Evolutionary conservation across 495 filamentous ascomycete species (phyloP).

Genomic region (Delitschia confertaspora): DNA sequence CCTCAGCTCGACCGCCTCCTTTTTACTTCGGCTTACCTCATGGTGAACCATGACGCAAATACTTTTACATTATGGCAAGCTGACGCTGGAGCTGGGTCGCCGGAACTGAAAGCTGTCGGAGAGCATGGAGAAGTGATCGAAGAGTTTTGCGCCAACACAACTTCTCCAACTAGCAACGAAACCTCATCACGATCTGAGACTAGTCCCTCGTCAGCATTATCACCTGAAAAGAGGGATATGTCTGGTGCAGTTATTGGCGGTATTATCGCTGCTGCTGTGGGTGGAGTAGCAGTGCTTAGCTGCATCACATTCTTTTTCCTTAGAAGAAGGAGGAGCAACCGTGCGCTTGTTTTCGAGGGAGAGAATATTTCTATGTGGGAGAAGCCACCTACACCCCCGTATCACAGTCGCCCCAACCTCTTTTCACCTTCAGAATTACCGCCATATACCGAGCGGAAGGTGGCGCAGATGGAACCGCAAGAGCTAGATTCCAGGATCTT

Average conservation of each 20-base stretch:
- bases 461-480: too few relatives aligned
- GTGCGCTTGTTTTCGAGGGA: not conserved
- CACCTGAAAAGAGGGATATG: not conserved
- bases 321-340: not conserved
- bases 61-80: conserved; percentile 11
- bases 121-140: not conserved
- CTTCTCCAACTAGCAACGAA: too few relatives aligned
- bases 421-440: too few relatives aligned
- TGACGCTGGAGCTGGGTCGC: not conserved
- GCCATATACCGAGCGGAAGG: too few relatives aligned
- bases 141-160: not conserved
- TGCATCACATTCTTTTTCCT: not conserved
- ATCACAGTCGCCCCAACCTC: too few relatives aligned
- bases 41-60: conserved; percentile 9
- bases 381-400: too few relatives aligned
- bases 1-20: conserved; percentile 6
- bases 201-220: not conserved
- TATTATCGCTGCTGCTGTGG: not conserved
- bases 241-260: conserved; percentile 4
- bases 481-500: too few relatives aligned
- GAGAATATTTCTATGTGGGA: too few relatives aligned
- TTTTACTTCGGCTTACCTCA: conserved; percentile 5
- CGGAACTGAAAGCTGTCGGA: not conserved
- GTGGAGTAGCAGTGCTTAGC: not conserved
- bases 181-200: not conserved